Percentiles rank a stretch among this genome's conserved stretches.
Conservation (phyloP, 2,329 filamentous ascomycete genomes). For the Colletotrichum sp. region DNA sequence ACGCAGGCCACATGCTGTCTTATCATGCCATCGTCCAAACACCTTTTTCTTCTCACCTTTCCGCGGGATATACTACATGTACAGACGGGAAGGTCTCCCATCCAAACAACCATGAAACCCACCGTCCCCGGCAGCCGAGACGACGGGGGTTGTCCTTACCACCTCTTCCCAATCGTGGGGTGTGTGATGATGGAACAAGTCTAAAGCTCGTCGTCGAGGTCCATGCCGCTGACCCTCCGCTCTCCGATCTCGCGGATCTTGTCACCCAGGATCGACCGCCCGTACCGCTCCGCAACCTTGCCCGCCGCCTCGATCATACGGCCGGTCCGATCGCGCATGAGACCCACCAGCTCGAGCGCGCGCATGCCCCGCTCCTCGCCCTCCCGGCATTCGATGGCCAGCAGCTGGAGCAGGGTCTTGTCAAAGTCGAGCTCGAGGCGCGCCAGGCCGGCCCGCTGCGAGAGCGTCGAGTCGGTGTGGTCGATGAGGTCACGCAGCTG, state of each 20-base stretch:
- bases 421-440: constrained; percentile 84
- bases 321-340: constrained; percentile 85
- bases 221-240: constrained; percentile 64
- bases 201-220: constrained; percentile 49
- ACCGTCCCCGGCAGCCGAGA: background rate
- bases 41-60: background rate
- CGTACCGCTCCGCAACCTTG: constrained; percentile 88
- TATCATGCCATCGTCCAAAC: constrained; percentile 18
- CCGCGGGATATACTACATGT: background rate
- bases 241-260: constrained; percentile 92
- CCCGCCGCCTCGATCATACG: constrained; percentile 91
- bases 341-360: constrained; percentile 84
- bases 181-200: background rate
- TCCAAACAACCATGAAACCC: constrained; percentile 13
- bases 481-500: constrained; percentile 79
- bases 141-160: background rate
- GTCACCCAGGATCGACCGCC: constrained; percentile 77
- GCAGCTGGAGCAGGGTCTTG: constrained; percentile 86
- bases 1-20: background rate
- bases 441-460: constrained; percentile 71
- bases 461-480: constrained; percentile 66
- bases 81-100: constrained; percentile 1
- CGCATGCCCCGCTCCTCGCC: constrained; percentile 95
- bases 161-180: background rate
- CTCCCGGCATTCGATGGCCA: constrained; percentile 88